Evolutionary conservation across 352 stramenopile species (phyloP).

Genomic region (Phytophthora foliorum): DNA sequence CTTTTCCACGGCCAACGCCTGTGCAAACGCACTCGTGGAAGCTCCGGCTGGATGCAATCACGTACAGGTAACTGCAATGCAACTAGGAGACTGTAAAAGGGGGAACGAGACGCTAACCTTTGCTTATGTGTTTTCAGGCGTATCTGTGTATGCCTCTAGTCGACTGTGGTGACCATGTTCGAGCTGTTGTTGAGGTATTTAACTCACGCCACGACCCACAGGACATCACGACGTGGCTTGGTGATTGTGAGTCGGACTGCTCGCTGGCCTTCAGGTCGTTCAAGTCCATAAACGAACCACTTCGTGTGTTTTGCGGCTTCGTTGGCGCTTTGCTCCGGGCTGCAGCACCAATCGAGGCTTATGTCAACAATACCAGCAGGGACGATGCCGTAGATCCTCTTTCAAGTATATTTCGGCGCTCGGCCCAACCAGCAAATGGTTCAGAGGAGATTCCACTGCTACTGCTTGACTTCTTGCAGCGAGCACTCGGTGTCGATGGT

Average conservation of each 20-base stretch:
- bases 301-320: slow-evolving; percentile 72
- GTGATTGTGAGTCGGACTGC: slow-evolving; percentile 32
- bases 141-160: slow-evolving; percentile 80
- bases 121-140: slow-evolving; percentile 35
- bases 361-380: slow-evolving; percentile 20
- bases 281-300: slow-evolving; percentile 43
- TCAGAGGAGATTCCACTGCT: slow-evolving; percentile 11
- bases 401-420: slow-evolving; percentile 9
- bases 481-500: slow-evolving; percentile 57
- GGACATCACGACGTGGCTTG: slow-evolving; percentile 57
- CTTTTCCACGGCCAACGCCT: slow-evolving; percentile 35
- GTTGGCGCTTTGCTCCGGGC: slow-evolving; percentile 66
- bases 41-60: slow-evolving; percentile 46
- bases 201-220: slow-evolving; percentile 63
- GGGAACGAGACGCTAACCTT: neutral
- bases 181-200: slow-evolving; percentile 75
- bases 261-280: slow-evolving; percentile 20
- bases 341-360: slow-evolving; percentile 44
- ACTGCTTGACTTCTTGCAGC: slow-evolving; percentile 62
- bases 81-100: neutral
- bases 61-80: slow-evolving; percentile 42
- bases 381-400: slow-evolving; percentile 8
- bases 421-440: neutral
- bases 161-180: slow-evolving; percentile 58
- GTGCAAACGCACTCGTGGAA: slow-evolving; percentile 30